Evolutionary conservation across 2,329 filamentous ascomycete species (phyloP), one percentile per base, ranked within the genome.

Genomic region (Fusarium coicis): DNA sequence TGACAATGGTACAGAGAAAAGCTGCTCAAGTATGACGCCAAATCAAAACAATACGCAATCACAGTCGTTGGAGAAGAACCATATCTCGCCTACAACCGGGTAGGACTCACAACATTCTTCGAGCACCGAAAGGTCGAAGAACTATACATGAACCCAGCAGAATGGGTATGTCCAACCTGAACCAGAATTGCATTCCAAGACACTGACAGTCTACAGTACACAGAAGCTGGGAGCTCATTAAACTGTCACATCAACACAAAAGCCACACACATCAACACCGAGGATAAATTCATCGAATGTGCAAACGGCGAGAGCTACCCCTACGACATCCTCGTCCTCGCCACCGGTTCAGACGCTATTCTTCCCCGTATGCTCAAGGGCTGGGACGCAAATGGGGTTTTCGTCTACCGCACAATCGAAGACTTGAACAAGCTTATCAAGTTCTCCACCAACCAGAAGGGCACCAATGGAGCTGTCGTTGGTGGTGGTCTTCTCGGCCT

Each of bases 1-100:
- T 77, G 37, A 77, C 63, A 49, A 32, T 3, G 10, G 18, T 5
- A 14, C 76, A 97, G 94, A 77, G 95, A 97, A 82, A 97, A 97
- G 82, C 83, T 97, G 15, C 87, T 97, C 78, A 97, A 97, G 77
- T 89, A 95, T 58, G 95, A 97, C 80, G 89, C 91, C 4, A 91
- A 93, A 77, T 83, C 89, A 70, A 87, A 91, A 76, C 91, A 95
- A 80, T 97, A 95, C 80, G 90, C 94, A 72, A 89, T 97, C 57
- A 87, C 94, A 4, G 94, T 97, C 16, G 92, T 98, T 69, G 95
- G 95, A 69, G 95, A 97, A 78, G 95, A 97, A 80, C 86, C 92
- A 26, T 93, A 97, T 84, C 85, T 97, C 60, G 95, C 95, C 26
- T 97, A 97, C 81, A 97, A 97, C 80, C 91, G 95, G 65, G 95